Evolutionary conservation across 2,329 filamentous ascomycete species (phyloP), one percentile per base, ranked within the genome.

Genomic region (Magnaporthiopsis rhizophila): DNA sequence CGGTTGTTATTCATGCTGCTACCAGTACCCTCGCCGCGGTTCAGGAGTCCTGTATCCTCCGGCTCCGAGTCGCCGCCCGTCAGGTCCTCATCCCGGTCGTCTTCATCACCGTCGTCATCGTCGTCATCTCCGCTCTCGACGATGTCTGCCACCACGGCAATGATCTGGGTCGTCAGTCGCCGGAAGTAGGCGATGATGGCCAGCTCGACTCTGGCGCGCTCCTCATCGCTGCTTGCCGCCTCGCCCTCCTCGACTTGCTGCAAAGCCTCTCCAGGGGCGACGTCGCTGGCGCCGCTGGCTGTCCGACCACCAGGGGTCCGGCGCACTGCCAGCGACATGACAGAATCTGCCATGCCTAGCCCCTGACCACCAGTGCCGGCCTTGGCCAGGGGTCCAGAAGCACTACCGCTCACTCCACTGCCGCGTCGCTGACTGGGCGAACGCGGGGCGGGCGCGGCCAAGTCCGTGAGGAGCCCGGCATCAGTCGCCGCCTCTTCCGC

Each of bases 151-250:
- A 92, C 73, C 3, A 84, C 82, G 0, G 81, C 81, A 28, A 94
- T 76, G 58, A 91, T 81, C 69, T 85, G 80, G 2, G 84, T 83
- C 0, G 90, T 92, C 62, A 92, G 80, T 1, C 90, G 85, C 75
- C 93, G 90, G 74, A 94, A 94, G 74, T 92, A 95, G 1, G 89
- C 88, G 64, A 93, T 90, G 62, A 92, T 84, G 57, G 88, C 85
- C 66, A 91, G 86, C 71, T 92, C 89, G 13, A 84, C 73, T 60
- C 78, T 74, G 59, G 83, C 82, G 58, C 79, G 75, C 64, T 81
- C 80, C 68, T 83, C 78, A 34, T 79, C 76, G 7, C 75, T n/a
- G 24, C n/a, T 32, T 21, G 30, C 62, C 2, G 62, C n/a, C 9
- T 11, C 32, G 11, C 13, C 62, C 8, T 34, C 26, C 13, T 38